These are phyloP conservation scores for Fusarium tupiense DNA, from an alignment of 2,329 filamentous ascomycete species.

Conservation along the genomic window DNA sequence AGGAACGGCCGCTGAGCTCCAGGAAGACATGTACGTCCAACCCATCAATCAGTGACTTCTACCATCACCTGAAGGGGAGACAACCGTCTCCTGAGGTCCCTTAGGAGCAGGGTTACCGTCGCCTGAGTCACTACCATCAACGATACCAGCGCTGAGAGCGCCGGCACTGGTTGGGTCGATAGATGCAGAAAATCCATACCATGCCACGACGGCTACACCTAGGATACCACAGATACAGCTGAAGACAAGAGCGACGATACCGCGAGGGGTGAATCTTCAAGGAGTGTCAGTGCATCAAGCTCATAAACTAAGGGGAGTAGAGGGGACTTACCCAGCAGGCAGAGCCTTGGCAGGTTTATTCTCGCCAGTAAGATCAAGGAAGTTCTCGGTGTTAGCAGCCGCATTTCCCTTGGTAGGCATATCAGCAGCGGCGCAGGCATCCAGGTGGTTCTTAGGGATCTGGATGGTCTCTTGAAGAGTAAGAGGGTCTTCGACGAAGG, in stretches of 20 bases:
- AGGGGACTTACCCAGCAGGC: constrained; percentile 64
- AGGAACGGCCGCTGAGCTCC: background rate
- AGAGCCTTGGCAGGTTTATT: constrained; percentile 64
- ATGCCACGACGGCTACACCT: constrained; percentile 72
- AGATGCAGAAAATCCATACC: constrained; percentile 63
- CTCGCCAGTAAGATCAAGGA: constrained; percentile 71
- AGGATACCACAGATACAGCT: constrained; percentile 74
- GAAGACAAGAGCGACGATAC: constrained; percentile 81
- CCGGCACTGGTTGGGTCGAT: constrained; percentile 29
- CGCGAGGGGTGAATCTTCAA: constrained; percentile 70
- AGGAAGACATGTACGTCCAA: background rate
- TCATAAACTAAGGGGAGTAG: background rate
- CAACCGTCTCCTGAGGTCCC: constrained; percentile 21
- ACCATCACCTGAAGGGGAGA: constrained; percentile 6
- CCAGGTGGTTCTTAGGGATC: constrained; percentile 69
- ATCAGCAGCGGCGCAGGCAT: constrained; percentile 63
- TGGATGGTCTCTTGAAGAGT: constrained; percentile 68
- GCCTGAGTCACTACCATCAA: constrained; percentile 28
- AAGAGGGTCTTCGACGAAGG: constrained; percentile 70
- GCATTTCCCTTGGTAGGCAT: constrained; percentile 74
- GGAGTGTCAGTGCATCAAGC: background rate
- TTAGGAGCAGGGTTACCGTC: constrained; percentile 11
- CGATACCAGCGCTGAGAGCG: constrained; percentile 25
- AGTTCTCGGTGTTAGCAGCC: constrained; percentile 73
- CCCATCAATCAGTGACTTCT: constrained; percentile 4